Evolutionary conservation across 176 grass and related monocot species (phyloP).

Genomic region (Oryza punctata): DNA sequence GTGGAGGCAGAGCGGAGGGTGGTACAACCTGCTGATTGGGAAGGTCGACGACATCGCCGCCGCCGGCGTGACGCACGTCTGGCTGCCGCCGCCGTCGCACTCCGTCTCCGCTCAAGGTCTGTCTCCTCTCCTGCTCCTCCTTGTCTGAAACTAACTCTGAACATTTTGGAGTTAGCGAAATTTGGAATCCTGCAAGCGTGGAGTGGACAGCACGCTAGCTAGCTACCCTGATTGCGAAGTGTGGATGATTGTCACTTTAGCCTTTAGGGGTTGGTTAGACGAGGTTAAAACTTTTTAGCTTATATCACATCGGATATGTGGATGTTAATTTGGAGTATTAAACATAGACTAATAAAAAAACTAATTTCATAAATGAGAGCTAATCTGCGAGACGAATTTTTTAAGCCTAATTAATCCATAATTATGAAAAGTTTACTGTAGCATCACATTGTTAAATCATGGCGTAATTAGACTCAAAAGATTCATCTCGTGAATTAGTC

Average conservation of each 20-base stretch:
- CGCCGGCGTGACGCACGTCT: conserved; percentile 65
- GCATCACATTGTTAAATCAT: no score
- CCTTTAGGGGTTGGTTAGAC: no score
- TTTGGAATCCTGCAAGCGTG: background rate
- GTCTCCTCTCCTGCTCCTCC: background rate
- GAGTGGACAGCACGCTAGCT: background rate
- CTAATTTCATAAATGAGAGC: no score
- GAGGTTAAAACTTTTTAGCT: no score
- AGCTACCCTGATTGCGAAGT: background rate
- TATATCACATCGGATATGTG: no score
- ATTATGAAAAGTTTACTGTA: no score
- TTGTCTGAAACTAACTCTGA: background rate
- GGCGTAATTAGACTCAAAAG: no score
- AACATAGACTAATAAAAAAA: no score
- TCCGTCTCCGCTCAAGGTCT: conserved; percentile 62
- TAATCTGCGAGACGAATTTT: no score
- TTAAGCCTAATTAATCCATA: no score
- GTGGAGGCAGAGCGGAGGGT: conserved; percentile 68
- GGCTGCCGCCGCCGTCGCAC: conserved; percentile 78
- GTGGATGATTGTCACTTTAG: background rate
- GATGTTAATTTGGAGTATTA: no score
- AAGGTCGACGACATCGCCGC: conserved; percentile 60
- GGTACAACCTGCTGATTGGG: conserved; percentile 63
- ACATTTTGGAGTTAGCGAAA: background rate
- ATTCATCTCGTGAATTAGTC: no score